These are phyloP conservation scores for Bipolaris sorokiniana DNA, from an alignment of 2,329 filamentous ascomycete species.

Conservation along the genomic window DNA sequence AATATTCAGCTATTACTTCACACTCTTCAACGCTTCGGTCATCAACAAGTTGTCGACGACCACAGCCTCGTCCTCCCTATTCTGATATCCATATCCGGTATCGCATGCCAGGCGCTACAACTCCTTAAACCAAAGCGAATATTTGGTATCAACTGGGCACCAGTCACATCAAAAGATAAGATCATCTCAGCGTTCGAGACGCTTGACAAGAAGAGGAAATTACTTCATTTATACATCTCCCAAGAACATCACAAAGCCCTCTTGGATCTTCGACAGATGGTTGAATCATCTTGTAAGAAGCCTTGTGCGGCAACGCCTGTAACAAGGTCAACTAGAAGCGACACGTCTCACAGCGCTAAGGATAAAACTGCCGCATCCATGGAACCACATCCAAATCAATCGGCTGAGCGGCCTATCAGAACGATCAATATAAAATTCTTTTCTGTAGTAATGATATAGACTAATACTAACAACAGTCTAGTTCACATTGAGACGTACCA, in stretches of 20 bases:
- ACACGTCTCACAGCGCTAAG: too few relatives aligned
- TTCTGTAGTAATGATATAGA: too few relatives aligned
- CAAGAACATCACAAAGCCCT: background rate
- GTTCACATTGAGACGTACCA: too few relatives aligned
- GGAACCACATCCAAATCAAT: too few relatives aligned
- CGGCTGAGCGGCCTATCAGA: too few relatives aligned
- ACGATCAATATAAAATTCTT: too few relatives aligned
- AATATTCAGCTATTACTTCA: background rate
- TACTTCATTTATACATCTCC: background rate
- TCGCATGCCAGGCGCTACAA: background rate
- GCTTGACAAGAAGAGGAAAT: background rate
- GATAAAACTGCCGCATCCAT: too few relatives aligned
- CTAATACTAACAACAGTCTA: too few relatives aligned
- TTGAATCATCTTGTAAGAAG: background rate
- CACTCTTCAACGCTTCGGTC: background rate
- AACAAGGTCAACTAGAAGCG: too few relatives aligned
- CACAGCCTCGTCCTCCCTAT: background rate
- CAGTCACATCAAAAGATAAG: background rate
- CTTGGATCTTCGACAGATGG: background rate
- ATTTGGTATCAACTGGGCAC: conserved; percentile 4
- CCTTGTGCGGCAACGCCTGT: too few relatives aligned
- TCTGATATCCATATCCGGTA: conserved; percentile 2
- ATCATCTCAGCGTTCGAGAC: conserved; percentile 1
- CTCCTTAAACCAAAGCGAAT: conserved; percentile 1
- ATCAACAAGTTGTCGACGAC: background rate